Evolutionary conservation across 352 stramenopile genomes (phyloP).

Genomic region (Phytophthora vignae): DNA sequence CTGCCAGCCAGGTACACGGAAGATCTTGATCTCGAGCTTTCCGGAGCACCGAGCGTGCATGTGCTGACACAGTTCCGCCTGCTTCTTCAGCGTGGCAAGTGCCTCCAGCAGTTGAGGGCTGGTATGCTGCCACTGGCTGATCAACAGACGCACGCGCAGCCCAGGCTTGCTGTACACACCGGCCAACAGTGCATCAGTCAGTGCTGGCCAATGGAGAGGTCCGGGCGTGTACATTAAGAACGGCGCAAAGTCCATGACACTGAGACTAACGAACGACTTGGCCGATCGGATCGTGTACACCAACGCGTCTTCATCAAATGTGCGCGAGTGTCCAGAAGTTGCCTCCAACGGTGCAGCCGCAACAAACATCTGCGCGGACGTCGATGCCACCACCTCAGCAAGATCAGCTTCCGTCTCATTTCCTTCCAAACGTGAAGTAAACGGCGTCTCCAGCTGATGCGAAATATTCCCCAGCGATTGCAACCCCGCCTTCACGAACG

Average conservation of each 20-base stretch:
- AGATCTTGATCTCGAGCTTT: conserved; percentile 74
- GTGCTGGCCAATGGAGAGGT: conserved; percentile 70
- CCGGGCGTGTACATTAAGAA: conserved; percentile 75
- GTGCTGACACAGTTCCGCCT: conserved; percentile 54
- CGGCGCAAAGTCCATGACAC: conserved; percentile 85
- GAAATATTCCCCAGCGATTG: conserved; percentile 58
- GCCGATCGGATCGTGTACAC: conserved; percentile 79
- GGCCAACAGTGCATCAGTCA: conserved; percentile 68
- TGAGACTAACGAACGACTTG: conserved; percentile 63
- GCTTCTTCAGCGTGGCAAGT: conserved; percentile 54
- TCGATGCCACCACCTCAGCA: not conserved
- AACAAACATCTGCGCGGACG: conserved; percentile 57
- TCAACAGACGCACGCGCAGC: conserved; percentile 67
- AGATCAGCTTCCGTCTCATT: conserved; percentile 4
- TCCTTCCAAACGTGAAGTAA: conserved; percentile 13
- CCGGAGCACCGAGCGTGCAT: conserved; percentile 53
- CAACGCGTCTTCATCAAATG: conserved; percentile 77
- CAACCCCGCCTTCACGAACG: conserved; percentile 59
- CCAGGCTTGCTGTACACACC: conserved; percentile 63
- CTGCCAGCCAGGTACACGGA: conserved; percentile 78
- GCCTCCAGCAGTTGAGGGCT: conserved; percentile 61
- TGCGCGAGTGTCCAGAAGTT: conserved; percentile 52
- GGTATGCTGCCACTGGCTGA: conserved; percentile 84
- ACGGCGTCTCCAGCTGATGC: conserved; percentile 51
- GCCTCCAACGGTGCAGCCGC: conserved; percentile 69